A percentile compares a stretch with the other conserved stretches of the same genome.
Conservation (phyloP, 805 yeast genomes). For the Metschnikowia reukaufii region DNA sequence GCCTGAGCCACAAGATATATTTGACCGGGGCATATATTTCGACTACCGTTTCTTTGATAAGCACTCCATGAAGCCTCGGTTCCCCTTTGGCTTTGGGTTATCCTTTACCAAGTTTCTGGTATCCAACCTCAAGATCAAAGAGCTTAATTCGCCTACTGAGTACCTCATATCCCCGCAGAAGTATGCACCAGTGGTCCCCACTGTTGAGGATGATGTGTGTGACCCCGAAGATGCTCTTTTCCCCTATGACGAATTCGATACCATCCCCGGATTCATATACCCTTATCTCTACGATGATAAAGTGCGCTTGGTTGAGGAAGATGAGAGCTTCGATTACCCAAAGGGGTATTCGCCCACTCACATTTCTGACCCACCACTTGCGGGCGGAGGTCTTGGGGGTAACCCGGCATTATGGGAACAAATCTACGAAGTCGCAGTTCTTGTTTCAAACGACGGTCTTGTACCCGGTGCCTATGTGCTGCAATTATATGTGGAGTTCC, state of each 20-base stretch:
- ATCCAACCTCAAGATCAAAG: conserved; percentile 38
- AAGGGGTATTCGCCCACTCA: conserved; percentile 37
- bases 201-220: conserved; percentile 47
- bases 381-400: conserved; percentile 58
- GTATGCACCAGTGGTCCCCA: conserved; percentile 42
- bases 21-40: conserved; percentile 48
- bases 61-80: conserved; percentile 54
- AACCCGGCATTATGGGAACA: conserved; percentile 60
- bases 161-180: conserved; percentile 48
- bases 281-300: conserved; percentile 48
- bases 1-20: conserved; percentile 41
- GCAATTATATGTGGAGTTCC: conserved; percentile 55
- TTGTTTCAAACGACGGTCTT: conserved; percentile 49
- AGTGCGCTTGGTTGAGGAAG: conserved; percentile 35
- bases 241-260: conserved; percentile 51
- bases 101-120: conserved; percentile 50
- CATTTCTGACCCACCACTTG: conserved; percentile 36
- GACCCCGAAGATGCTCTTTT: conserved; percentile 56
- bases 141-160: conserved; percentile 44
- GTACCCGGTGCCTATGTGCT: conserved; percentile 49
- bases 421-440: conserved; percentile 45
- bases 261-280: conserved; percentile 56
- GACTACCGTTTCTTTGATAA: conserved; percentile 62
- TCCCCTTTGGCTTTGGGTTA: conserved; percentile 62
- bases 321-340: conserved; percentile 40